phyloP scores from a whole-genome alignment of 768 basidiomycete species.

The Rubroboletus satanas region DNA sequence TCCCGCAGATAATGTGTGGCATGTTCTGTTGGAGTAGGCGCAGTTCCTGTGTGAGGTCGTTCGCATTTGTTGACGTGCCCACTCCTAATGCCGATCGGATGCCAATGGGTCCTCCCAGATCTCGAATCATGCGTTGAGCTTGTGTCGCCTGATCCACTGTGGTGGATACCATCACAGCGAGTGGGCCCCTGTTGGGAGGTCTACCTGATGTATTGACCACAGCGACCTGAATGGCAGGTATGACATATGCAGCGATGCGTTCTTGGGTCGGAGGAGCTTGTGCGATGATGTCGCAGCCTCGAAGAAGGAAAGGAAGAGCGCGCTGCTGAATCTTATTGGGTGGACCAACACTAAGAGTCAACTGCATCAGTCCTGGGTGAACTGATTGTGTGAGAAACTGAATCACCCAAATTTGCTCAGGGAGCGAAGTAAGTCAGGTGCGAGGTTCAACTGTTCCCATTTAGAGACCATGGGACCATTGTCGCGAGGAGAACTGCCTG shows the following conservation, averaged over 20 bases:
- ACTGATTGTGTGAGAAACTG: conserved; percentile 1
- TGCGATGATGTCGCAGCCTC: conserved; percentile 94
- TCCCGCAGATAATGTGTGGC: conserved; percentile 95
- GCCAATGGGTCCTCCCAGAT: conserved; percentile 90
- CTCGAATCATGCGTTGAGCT: conserved; percentile 91
- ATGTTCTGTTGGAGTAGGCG: conserved; percentile 85
- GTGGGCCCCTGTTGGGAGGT: conserved; percentile 63
- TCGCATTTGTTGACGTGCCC: conserved; percentile 62
- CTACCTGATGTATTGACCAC: conserved; percentile 57
- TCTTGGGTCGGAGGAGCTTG: conserved; percentile 99
- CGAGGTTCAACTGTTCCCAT: conserved; percentile 90
- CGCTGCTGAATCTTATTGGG: conserved; percentile 99
- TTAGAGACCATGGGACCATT: conserved; percentile 82
- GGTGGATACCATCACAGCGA: conserved; percentile 93
- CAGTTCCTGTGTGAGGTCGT: conserved; percentile 68
- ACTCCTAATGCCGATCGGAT: conserved; percentile 87
- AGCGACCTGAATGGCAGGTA: conserved; percentile 83
- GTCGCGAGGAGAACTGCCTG: conserved; percentile 56
- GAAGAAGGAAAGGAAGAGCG: conserved; percentile 90
- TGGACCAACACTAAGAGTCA: conserved; percentile 74
- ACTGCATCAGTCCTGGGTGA: conserved; percentile 14
- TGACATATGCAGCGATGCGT: conserved; percentile 94
- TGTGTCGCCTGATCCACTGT: conserved; percentile 99
- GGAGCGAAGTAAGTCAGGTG: conserved; percentile 83
- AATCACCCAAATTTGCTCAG: conserved; percentile 91